phyloP scores from a whole-genome alignment of 495 filamentous ascomycete genomes.

The Talaromyces nanjingensis region DNA sequence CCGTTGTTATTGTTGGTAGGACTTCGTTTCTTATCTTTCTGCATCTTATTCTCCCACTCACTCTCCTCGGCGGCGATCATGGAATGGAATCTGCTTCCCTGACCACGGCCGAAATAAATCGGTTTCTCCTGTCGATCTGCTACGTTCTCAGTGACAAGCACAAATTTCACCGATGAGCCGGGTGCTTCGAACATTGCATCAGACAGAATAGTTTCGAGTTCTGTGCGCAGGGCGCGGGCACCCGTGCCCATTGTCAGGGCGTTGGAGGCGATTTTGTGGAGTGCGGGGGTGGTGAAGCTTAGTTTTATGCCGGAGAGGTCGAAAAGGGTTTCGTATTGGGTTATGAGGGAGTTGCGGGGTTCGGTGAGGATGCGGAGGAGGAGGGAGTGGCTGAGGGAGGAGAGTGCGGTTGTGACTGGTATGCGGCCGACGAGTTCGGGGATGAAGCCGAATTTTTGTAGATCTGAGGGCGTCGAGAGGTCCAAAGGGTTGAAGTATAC shows the following conservation, averaged over 20 bases:
- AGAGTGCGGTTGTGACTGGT: constrained; percentile 77
- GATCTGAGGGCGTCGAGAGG: constrained; percentile 70
- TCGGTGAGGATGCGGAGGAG: constrained; percentile 86
- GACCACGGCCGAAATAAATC: constrained; percentile 55
- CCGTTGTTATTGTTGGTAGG: constrained; percentile 15
- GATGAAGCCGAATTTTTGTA: constrained; percentile 90
- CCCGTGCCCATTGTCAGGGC: constrained; percentile 76
- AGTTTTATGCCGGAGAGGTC: constrained; percentile 75
- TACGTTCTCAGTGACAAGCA: constrained; percentile 70
- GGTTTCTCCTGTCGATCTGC: constrained; percentile 57
- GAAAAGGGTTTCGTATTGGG: constrained; percentile 82
- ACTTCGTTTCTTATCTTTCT: constrained; percentile 27
- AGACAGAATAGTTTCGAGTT: constrained; percentile 78
- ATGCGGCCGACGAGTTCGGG: constrained; percentile 90
- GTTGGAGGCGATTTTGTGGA: constrained; percentile 69
- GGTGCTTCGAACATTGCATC: constrained; percentile 93
- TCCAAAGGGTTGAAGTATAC: constrained; percentile 71
- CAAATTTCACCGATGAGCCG: constrained; percentile 58
- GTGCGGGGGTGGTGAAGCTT: constrained; percentile 70
- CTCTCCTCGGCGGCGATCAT: constrained; percentile 58
- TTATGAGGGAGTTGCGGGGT: constrained; percentile 76
- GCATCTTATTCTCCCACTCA: constrained; percentile 46
- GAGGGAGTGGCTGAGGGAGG: constrained; percentile 68
- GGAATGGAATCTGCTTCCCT: constrained; percentile 50
- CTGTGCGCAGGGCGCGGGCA: constrained; percentile 78